These are phyloP conservation scores for Phaeodactylum tricornutum DNA, from an alignment of 108 stramenopile genomes.

Conservation along the genomic window DNA sequence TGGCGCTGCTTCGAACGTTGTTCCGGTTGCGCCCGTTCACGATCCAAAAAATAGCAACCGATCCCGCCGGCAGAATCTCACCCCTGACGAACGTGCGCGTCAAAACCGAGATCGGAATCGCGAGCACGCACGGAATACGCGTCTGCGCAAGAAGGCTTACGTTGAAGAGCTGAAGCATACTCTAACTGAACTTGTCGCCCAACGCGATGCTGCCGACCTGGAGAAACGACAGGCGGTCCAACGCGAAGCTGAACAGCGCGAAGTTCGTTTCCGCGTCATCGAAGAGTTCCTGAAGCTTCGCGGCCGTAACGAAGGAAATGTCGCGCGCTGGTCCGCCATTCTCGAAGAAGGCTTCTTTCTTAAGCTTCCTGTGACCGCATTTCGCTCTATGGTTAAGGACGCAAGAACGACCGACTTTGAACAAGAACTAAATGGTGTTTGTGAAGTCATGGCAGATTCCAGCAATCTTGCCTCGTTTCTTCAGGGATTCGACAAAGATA, in stretches of 20 bases:
- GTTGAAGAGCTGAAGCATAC: slow-evolving; percentile 87
- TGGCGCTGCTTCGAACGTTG: slow-evolving; percentile 18
- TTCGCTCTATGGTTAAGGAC: slow-evolving; percentile 41
- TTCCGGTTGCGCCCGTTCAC: slow-evolving; percentile 12
- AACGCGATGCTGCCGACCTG: slow-evolving; percentile 62
- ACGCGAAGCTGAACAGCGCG: slow-evolving; percentile 65
- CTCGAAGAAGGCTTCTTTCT: slow-evolving; percentile 68
- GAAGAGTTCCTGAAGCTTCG: slow-evolving; percentile 80
- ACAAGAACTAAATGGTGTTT: slow-evolving; percentile 49
- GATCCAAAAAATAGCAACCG: slow-evolving; percentile 47
- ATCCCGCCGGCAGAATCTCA: slow-evolving; percentile 58
- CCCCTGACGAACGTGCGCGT: slow-evolving; percentile 79
- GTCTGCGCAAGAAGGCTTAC: slow-evolving; percentile 94
- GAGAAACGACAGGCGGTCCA: slow-evolving; percentile 56
- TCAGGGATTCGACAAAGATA: slow-evolving; percentile 29
- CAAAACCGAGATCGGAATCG: slow-evolving; percentile 93
- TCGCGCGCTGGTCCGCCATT: slow-evolving; percentile 74
- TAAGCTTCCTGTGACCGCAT: slow-evolving; percentile 55
- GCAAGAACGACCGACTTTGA: slow-evolving; percentile 15
- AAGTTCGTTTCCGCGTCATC: slow-evolving; percentile 75
- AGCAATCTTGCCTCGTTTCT: slow-evolving; percentile 35
- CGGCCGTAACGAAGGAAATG: slow-evolving; percentile 53
- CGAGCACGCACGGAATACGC: slow-evolving; percentile 94
- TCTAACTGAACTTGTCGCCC: slow-evolving; percentile 67
- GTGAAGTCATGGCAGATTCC: slow-evolving; percentile 63